Evolutionary conservation across 305 asterid species (phyloP).

Genomic region (Nicotiana rustica): DNA sequence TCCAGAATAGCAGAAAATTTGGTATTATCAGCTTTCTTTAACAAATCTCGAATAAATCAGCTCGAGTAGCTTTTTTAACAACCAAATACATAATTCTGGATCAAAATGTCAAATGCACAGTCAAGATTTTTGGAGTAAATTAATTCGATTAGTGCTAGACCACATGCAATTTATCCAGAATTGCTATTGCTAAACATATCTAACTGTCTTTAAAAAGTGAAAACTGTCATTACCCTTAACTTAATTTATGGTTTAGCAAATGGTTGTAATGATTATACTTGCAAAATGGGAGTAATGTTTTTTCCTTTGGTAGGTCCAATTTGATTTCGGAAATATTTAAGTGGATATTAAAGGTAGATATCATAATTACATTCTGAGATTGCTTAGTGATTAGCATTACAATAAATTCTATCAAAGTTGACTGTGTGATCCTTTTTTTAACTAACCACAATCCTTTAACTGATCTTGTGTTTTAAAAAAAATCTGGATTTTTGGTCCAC

Average conservation of each 20-base stretch:
- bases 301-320: slow-evolving; percentile 39
- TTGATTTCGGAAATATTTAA: slow-evolving; percentile 18
- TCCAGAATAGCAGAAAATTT: neutral
- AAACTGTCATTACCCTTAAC: neutral
- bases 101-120: slow-evolving; percentile 24
- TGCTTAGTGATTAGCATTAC: slow-evolving; percentile 34
- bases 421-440: neutral
- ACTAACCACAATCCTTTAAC: slow-evolving; percentile 8
- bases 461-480: slow-evolving; percentile 19
- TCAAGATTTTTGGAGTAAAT: slow-evolving; percentile 20
- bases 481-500: neutral
- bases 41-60: neutral
- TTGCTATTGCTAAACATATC: neutral
- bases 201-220: neutral
- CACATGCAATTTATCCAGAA: neutral
- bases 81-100: neutral
- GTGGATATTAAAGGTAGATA: slow-evolving; percentile 32
- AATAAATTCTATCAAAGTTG: slow-evolving; percentile 33
- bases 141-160: slow-evolving; percentile 23
- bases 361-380: slow-evolving; percentile 38
- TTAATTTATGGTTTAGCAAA: neutral
- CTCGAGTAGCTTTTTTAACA: neutral
- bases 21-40: neutral
- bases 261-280: slow-evolving; percentile 45
- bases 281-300: slow-evolving; percentile 22